Evolutionary conservation across 164 flowering plant species (phyloP).

Genomic region (Stephania yunnanensis): DNA sequence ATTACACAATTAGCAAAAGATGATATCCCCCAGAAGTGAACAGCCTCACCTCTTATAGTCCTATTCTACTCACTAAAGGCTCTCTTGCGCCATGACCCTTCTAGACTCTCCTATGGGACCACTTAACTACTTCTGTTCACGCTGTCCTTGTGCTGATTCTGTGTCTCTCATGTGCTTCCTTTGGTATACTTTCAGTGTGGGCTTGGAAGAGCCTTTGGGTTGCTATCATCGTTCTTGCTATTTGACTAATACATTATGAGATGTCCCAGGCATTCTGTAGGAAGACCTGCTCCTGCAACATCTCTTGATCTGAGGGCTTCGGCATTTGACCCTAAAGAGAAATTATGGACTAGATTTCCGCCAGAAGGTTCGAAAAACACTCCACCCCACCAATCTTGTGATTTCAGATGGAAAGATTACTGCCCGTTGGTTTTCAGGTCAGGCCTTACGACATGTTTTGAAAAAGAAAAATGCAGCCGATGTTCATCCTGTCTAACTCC

Average conservation of each 20-base stretch:
- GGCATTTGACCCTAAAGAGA: conserved; percentile 79
- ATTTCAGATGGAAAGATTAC: conserved; percentile 85
- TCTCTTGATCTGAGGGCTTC: conserved; percentile 66
- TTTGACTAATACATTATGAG: background rate
- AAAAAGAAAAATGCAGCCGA: too few species aligned
- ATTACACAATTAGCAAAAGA: too few species aligned
- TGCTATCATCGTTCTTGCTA: background rate
- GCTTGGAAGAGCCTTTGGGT: too few species aligned
- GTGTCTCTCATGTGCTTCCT: too few species aligned
- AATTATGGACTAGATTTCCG: conserved; percentile 79
- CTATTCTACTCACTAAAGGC: too few species aligned
- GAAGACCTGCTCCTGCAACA: conserved; percentile 65
- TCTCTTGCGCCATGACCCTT: too few species aligned
- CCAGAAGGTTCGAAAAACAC: conserved; percentile 73
- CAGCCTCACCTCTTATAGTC: too few species aligned
- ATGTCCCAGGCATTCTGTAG: conserved; percentile 71
- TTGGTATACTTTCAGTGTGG: too few species aligned
- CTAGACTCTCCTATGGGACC: too few species aligned
- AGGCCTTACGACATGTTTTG: background rate
- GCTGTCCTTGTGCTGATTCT: too few species aligned
- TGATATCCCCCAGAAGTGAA: too few species aligned
- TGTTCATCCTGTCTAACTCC: background rate
- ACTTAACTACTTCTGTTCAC: too few species aligned
- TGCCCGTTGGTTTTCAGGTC: conserved; percentile 87
- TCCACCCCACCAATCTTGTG: conserved; percentile 75